phyloP scores from a whole-genome alignment of 2,329 filamentous ascomycete species.

The Lachnellula occidentalis region DNA sequence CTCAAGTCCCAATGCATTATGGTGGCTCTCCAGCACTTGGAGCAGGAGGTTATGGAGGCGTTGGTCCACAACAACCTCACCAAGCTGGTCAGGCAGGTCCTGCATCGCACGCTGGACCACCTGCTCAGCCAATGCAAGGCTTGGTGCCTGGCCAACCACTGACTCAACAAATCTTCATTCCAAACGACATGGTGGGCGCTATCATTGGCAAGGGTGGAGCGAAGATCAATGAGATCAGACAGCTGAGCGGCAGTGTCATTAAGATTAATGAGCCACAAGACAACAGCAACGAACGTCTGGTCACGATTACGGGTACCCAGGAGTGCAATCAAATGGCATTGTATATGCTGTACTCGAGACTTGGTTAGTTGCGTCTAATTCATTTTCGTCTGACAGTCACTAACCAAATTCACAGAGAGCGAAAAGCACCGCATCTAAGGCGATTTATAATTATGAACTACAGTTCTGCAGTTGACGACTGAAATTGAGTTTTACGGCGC shows the following conservation, averaged over 20 bases:
- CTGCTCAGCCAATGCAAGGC: constrained; percentile 69
- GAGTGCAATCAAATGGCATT: constrained; percentile 99
- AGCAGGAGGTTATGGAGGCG: constrained; percentile 68
- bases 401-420: constrained; percentile 50
- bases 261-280: constrained; percentile 99
- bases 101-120: constrained; percentile 62
- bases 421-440: constrained; percentile 67
- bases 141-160: constrained; percentile 76
- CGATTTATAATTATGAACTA: neutral
- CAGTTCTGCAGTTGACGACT: neutral
- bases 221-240: constrained; percentile 99
- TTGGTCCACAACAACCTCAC: constrained; percentile 72
- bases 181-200: constrained; percentile 98
- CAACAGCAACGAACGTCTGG: constrained; percentile 95
- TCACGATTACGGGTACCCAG: constrained; percentile 95
- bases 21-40: constrained; percentile 53
- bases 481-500: neutral
- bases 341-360: constrained; percentile 97
- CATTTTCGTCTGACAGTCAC: neutral
- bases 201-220: constrained; percentile 98
- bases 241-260: constrained; percentile 95
- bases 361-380: constrained; percentile 55
- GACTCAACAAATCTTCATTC: constrained; percentile 98
- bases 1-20: constrained; percentile 66
- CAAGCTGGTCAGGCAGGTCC: constrained; percentile 59